phyloP scores from a whole-genome alignment of 1,284 basidiomycete species.

The Fereydounia khargensis region DNA sequence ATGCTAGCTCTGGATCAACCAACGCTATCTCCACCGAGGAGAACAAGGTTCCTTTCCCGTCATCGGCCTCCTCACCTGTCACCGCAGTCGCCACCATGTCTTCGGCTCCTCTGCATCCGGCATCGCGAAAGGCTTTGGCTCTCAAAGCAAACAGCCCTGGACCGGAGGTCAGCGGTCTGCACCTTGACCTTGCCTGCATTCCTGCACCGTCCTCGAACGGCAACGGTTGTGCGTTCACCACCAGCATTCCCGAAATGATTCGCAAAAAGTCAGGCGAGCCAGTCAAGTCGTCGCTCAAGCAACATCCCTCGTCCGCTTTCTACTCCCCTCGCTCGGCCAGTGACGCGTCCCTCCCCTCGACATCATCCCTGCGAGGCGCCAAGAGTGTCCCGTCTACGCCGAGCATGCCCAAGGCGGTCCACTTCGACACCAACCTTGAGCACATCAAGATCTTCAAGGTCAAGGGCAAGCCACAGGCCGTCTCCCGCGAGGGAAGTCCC shows the following conservation, averaged over 20 bases:
- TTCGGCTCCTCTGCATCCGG: conserved; percentile 26
- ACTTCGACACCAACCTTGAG: conserved; percentile 88
- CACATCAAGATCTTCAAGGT: conserved; percentile 85
- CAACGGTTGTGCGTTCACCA: conserved; percentile 11
- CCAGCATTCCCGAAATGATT: conserved; percentile 59
- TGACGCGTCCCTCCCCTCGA: conserved; percentile 49
- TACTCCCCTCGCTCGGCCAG: conserved; percentile 59
- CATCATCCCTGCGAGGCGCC: conserved; percentile 21
- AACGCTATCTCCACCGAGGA: conserved; percentile 1
- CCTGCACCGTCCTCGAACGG: conserved; percentile 31
- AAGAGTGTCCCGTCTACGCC: conserved; percentile 64
- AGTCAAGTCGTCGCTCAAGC: conserved; percentile 85
- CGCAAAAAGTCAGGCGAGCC: conserved; percentile 91
- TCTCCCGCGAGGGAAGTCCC: conserved; percentile 85
- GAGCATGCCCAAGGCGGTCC: conserved; percentile 72
- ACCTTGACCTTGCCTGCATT: conserved; percentile 43
- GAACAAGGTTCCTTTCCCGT: too few species aligned
- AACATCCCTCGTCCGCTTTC: conserved; percentile 60
- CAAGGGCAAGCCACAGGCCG: conserved; percentile 88
- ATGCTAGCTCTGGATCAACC: too few species aligned
- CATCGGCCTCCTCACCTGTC: too few species aligned
- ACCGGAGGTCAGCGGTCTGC: conserved; percentile 39
- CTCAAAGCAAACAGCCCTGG: conserved; percentile 35
- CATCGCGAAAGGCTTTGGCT: conserved; percentile 39
- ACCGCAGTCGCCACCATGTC: too few species aligned